A percentile compares a stretch with the other conserved stretches of the same genome.
Evolutionary conservation across 2,329 filamentous ascomycete species (phyloP).

Genomic region (Pleoardoris graminearum): DNA sequence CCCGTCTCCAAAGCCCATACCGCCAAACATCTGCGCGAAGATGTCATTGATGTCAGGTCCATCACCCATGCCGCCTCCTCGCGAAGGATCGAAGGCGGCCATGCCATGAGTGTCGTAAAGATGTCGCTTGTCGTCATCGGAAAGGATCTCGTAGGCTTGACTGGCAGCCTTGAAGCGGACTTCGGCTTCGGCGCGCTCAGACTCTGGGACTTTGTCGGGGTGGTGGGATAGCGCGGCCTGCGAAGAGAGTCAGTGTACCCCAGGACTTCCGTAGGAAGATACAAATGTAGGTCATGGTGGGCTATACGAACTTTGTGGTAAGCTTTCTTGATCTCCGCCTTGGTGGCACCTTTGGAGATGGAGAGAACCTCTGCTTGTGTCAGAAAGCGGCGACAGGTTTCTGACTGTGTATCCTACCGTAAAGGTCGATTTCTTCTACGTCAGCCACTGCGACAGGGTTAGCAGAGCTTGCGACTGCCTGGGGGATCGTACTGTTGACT

Average conservation of each 20-base stretch:
- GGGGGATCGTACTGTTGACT: constrained; percentile 2
- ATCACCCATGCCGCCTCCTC: constrained; percentile 65
- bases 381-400: constrained; percentile 21
- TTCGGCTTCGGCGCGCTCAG: constrained; percentile 82
- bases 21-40: constrained; percentile 82
- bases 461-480: background rate
- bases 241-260: constrained; percentile 4
- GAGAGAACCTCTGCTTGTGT: constrained; percentile 71
- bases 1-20: constrained; percentile 48
- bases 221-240: constrained; percentile 86
- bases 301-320: constrained; percentile 76
- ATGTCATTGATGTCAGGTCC: constrained; percentile 87
- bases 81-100: constrained; percentile 84
- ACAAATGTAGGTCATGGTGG: constrained; percentile 4
- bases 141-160: constrained; percentile 96
- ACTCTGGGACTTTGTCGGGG: constrained; percentile 91
- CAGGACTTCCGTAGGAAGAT: constrained; percentile 2
- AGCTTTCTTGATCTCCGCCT: constrained; percentile 88
- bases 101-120: constrained; percentile 95
- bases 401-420: constrained; percentile 45
- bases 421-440: constrained; percentile 61
- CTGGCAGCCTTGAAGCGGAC: constrained; percentile 90
- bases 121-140: constrained; percentile 89
- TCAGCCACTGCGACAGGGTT: constrained; percentile 28
- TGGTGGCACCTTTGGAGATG: constrained; percentile 70